Evolutionary conservation across 495 filamentous ascomycete genomes (phyloP), one percentile per base, ranked within the genome.

Genomic region (Amorphotheca resinae): DNA sequence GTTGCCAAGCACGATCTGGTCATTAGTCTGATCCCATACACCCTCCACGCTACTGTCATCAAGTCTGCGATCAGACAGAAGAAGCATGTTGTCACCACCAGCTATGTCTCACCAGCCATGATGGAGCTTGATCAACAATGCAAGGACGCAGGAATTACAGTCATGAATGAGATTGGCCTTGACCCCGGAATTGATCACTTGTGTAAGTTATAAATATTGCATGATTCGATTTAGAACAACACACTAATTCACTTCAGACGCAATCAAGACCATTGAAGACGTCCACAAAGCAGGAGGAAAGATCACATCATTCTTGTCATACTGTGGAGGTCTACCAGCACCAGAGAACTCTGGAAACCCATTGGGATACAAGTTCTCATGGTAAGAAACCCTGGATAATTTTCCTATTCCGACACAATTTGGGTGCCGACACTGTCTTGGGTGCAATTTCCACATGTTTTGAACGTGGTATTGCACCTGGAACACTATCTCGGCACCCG

Each of bases 11-110:
- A 80, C 56, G 84, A 87, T 57, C 62, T 98, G 8, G 80, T 79
- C 43, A 80, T 93, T 59, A 75, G 68, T 51, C 64, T 95, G 57
- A 94, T 96, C 47, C 89, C 91, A 9, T 98, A 96, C 64, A 94
- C 80, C 48, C 87, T 76, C 73, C 91, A 98, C 62, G 82, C 81
- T 35, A 66, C 66, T 30, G 87, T 95, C 45, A 93, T 96, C 72
- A 89, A 93, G 68, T 76, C 79, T n/a, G 91, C 87, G 22, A 95
- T 96, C 61, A 74, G 80, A 46, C 72, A 79, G 45, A 95, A 95
- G 80, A 93, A 82, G 66, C 66, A 96, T 69, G 88, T 96, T 40
- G 91, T 96, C 39, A 95, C 91, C 31, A 96, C 91, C n/a, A 83
- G 76, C 44, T 95, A 96, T 54, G 80, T 93, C 36, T 91, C 84